These are phyloP conservation scores for Russula olivacea DNA, from an alignment of 768 basidiomycete species.

Conservation along the genomic window DNA sequence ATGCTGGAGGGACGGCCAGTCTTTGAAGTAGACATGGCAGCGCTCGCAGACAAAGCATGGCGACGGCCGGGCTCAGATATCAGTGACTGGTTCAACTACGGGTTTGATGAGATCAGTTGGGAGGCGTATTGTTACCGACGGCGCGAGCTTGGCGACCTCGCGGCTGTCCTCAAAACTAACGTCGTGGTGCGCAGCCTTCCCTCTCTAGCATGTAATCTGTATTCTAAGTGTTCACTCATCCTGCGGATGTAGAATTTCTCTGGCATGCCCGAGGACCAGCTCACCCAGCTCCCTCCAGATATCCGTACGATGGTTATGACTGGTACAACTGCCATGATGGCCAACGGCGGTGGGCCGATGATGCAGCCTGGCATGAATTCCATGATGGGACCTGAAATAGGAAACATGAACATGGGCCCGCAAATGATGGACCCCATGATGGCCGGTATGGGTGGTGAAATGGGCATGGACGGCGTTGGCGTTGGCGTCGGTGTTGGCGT, in stretches of 20 bases:
- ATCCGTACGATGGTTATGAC: conserved; percentile 86
- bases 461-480: conserved; percentile 42
- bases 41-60: conserved; percentile 84
- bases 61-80: conserved; percentile 85
- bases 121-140: conserved; percentile 85
- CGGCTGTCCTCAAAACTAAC: conserved; percentile 73
- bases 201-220: background rate
- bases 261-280: conserved; percentile 76
- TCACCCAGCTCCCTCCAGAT: conserved; percentile 71
- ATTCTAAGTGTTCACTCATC: background rate
- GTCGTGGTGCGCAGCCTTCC: conserved; percentile 55
- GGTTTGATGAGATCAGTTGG: conserved; percentile 97
- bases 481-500: conserved; percentile 18
- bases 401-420: conserved; percentile 22
- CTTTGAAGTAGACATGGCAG: conserved; percentile 74
- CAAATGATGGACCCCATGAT: conserved; percentile 62
- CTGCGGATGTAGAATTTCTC: conserved; percentile 56
- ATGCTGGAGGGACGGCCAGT: conserved; percentile 71
- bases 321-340: conserved; percentile 73
- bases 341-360: conserved; percentile 44
- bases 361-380: conserved; percentile 35
- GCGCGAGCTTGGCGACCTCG: conserved; percentile 73
- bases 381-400: conserved; percentile 27
- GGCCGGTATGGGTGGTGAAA: conserved; percentile 67
- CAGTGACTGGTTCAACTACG: conserved; percentile 99